phyloP scores from a whole-genome alignment of 805 yeast genomes.

The Hanseniaspora valbyensis region DNA sequence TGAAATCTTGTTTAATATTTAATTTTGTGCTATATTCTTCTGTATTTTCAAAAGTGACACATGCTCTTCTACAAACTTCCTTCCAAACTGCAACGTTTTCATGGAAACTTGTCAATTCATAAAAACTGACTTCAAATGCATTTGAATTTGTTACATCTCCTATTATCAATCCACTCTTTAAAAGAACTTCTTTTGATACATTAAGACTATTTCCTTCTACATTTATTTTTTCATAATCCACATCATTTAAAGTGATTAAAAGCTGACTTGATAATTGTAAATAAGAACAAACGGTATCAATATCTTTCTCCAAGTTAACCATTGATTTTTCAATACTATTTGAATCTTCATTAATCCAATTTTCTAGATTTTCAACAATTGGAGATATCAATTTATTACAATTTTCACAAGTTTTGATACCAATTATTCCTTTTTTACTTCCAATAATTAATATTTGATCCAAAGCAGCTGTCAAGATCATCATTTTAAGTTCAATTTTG shows the following conservation, averaged over 20 bases:
- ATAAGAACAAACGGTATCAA: conserved; percentile 7
- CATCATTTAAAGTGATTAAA: neutral
- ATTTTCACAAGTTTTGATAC: conserved; percentile 43
- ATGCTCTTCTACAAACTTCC: conserved; percentile 53
- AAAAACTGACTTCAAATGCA: conserved; percentile 1
- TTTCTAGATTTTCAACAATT: conserved; percentile 36
- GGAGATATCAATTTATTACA: conserved; percentile 47
- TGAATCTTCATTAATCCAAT: conserved; percentile 34
- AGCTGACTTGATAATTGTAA: neutral
- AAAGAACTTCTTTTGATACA: neutral
- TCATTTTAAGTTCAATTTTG: conserved; percentile 46
- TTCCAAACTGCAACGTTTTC: conserved; percentile 42
- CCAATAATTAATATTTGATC: conserved; percentile 47
- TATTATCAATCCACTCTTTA: conserved; percentile 4
- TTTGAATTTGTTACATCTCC: neutral
- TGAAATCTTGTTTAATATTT: conserved; percentile 43
- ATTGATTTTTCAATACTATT: conserved; percentile 15
- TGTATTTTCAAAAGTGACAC: conserved; percentile 29
- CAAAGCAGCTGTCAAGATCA: conserved; percentile 53
- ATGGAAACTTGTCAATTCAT: conserved; percentile 14
- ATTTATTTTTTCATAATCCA: neutral
- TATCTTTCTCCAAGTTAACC: neutral
- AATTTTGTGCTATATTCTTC: conserved; percentile 21
- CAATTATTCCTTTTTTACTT: conserved; percentile 53
- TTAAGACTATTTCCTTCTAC: neutral